Evolutionary conservation across 2,329 filamentous ascomycete species (phyloP), one percentile per base, ranked within the genome.

Genomic region (Fusarium zealandicum): DNA sequence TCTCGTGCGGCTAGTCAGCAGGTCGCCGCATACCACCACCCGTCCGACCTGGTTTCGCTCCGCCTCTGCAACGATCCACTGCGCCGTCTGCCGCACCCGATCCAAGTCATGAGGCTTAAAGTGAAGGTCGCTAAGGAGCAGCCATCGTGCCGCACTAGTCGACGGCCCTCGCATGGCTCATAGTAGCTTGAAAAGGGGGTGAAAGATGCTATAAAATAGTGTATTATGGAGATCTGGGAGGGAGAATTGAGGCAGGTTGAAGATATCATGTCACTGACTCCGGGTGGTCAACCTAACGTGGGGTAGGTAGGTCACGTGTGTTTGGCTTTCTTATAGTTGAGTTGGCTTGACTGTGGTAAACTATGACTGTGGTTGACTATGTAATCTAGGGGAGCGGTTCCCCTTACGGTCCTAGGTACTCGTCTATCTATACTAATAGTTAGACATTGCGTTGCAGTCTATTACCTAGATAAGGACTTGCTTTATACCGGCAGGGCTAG

Each of bases 71-170:
- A 58, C 30, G 5, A 66, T 66, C 64, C 64, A 66, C 12, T 57
- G 22, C 2, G 56, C 64, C 11, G 64, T 66, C 39, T 51, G 45
- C 22, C 31, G 41, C 4, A 65, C 44, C 1, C 56, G 56, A 16
- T 66, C 51, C 4, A 63, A 25, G n/a, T 65, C 61, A 33, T 28
- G 30, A 11, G 48, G 52, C 30, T 53, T 61, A 11, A 66, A 66
- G 31, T 66, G 61, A 2, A 66, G 32, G 40, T 66, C 63, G 48
- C 64, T 63, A 5, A 64, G 12, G 5, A 65, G 63, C 9, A 66
- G 13, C 62, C 62, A 67, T 50, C 38, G 46, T 22, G 17, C 27
- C 28, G 20, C 47, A 20, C 31, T 13, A n/a, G 38, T 22, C 10
- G 41, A 57, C 1, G 27, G 45, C 27, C 12, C 25, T 47, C 14